Conservation (phyloP, 2,329 filamentous ascomycete species). For the Tolypocladium ophioglossoides region DNA sequence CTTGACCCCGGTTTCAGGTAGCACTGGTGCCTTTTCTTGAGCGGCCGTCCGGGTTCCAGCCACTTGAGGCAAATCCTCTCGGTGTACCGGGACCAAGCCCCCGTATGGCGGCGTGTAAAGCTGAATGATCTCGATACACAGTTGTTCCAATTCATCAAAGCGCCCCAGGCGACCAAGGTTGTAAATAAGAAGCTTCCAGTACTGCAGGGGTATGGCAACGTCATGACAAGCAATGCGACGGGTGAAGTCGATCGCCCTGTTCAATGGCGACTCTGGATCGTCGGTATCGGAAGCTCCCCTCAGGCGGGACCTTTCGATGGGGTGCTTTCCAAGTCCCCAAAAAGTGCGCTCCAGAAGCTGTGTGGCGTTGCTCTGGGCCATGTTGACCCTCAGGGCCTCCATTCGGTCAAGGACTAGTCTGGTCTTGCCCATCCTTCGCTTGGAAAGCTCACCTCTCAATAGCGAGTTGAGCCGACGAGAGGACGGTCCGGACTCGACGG, state of each 20-base stretch:
- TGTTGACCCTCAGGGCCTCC: constrained; percentile 16
- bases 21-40: not conserved
- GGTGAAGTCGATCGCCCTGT: constrained; percentile 18
- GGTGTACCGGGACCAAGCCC: constrained; percentile 31
- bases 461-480: constrained; percentile 14
- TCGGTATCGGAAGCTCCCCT: not conserved
- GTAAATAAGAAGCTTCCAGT: constrained; percentile 33
- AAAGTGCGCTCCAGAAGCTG: constrained; percentile 16
- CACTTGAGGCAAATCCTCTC: constrained; percentile 26
- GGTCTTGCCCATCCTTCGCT: constrained; percentile 10
- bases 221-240: constrained; percentile 18
- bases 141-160: constrained; percentile 32
- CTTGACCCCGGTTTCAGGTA: not conserved
- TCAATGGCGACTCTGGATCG: constrained; percentile 10
- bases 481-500: constrained; percentile 8
- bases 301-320: constrained; percentile 2
- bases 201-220: constrained; percentile 22
- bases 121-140: constrained; percentile 31
- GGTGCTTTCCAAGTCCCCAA: constrained; percentile 16
- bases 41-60: not conserved
- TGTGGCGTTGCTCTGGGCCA: constrained; percentile 16
- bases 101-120: constrained; percentile 20
- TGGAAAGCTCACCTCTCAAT: constrained; percentile 7
- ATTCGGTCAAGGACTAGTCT: constrained; percentile 20
- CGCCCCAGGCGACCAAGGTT: constrained; percentile 32